Base-by-base conservation (phyloP, 2,329 filamentous ascomycete species). In the Fusarium mangiferae region DNA sequence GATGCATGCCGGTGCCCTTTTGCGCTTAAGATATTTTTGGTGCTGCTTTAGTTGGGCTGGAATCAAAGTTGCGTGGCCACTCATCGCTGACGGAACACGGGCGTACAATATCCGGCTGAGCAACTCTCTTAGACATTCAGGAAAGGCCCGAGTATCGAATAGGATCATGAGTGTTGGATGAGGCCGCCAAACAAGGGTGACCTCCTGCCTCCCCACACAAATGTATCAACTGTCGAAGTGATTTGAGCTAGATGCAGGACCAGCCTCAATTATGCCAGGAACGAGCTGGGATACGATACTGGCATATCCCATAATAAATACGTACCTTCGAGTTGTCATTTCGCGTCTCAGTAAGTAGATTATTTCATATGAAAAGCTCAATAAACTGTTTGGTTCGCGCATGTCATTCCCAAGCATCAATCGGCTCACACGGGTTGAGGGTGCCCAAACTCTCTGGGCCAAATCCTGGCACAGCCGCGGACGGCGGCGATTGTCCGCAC, bases 381-480 rank as follows among this genome's bases (percentile, higher is more conserved):
- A 58, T 68, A 57, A 63, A 54, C 60, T 63, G 69, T 70, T 65
- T 58, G 65, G 63, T 63, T 69, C 42, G 65, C 62, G 59, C 62
- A 73, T 66, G 62, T 70, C 61, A 49, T 58, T 72, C 52, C 60
- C 59, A 70, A 39, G 41, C 26, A 36, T 24, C 39, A 67, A 62
- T 62, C 56, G 59, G 42, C 71, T 38, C 42, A 66, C 61, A 66
- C 51, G 45, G 63, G 62, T 28, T 59, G 56, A 67, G 57, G 62
- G 62, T 54, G 54, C 60, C 46, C 48, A 51, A 51, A 38, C n/a
- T 61, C 52, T 52, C 28, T 62, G 58, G 30, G 63, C 64, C 66
- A 64, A 56, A 44, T 68, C 60, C 68, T 76, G 71, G 68, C 77
- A 77, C 78, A 79, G 78, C 78, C 78, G 78, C 78, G 77, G 75